These are phyloP conservation scores for Cytospora leucostoma DNA, from an alignment of 2,329 filamentous ascomycete species.

Conservation along the genomic window DNA sequence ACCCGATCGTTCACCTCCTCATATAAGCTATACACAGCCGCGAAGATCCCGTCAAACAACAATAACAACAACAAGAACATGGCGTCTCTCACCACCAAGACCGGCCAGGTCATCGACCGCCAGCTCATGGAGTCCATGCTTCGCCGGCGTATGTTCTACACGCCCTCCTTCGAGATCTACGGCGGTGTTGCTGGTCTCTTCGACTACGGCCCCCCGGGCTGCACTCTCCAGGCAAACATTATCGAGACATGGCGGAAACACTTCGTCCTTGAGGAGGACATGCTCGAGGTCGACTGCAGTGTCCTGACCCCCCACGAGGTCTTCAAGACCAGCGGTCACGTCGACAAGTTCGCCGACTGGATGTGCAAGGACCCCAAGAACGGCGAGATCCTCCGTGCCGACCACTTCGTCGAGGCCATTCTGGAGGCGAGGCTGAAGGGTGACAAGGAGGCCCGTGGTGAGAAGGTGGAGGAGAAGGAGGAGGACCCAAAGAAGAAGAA, in stretches of 20 bases:
- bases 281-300: conserved; percentile 93
- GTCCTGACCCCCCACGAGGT: conserved; percentile 92
- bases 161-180: conserved; percentile 94
- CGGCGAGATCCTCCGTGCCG: conserved; percentile 92
- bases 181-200: conserved; percentile 85
- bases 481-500: conserved; percentile 79
- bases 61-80: conserved; percentile 6
- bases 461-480: conserved; percentile 77
- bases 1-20: conserved; percentile 22
- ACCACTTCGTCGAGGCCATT: conserved; percentile 94
- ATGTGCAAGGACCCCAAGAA: conserved; percentile 99
- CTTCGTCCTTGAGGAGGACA: conserved; percentile 90
- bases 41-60: not conserved
- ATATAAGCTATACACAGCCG: conserved; percentile 2
- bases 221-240: conserved; percentile 82
- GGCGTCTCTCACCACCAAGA: conserved; percentile 65
- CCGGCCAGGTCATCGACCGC: conserved; percentile 87
- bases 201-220: conserved; percentile 90
- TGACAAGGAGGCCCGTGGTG: conserved; percentile 87
- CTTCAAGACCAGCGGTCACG: conserved; percentile 93
- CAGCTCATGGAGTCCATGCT: conserved; percentile 80
- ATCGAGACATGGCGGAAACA: conserved; percentile 90
- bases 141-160: conserved; percentile 88
- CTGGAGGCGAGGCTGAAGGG: conserved; percentile 85
- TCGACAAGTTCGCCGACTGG: conserved; percentile 97